Evolutionary conservation across 257 asterid genomes (phyloP).

Genomic region (Paraleonurus japonicus): DNA sequence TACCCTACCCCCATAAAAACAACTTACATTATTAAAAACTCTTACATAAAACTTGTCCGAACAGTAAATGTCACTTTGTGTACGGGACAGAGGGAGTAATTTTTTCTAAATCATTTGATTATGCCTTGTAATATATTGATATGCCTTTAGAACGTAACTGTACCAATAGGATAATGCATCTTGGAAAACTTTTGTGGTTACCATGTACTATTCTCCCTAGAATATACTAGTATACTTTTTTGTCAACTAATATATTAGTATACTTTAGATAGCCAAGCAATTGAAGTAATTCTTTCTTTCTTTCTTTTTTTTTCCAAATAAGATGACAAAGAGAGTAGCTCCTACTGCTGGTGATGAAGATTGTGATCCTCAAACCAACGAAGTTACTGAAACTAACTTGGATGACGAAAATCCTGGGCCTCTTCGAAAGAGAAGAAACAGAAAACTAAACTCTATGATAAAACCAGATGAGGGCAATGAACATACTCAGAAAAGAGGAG

Average conservation of each 20-base stretch:
- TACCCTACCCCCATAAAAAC: too few species aligned
- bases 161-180: too few species aligned
- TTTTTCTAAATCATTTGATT: not conserved
- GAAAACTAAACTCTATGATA: conserved; percentile 35
- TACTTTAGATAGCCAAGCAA: too few species aligned
- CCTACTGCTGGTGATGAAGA: conserved; percentile 25
- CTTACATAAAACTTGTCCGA: too few species aligned
- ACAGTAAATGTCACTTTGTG: too few species aligned
- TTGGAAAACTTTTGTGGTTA: too few species aligned
- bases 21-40: too few species aligned
- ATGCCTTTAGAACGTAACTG: conserved; percentile 11
- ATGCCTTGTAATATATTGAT: conserved; percentile 1
- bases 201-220: too few species aligned
- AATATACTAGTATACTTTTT: too few species aligned
- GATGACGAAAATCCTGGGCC: conserved; percentile 27
- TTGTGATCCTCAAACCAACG: conserved; percentile 20
- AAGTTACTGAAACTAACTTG: conserved; percentile 15
- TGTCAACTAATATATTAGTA: too few species aligned
- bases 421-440: conserved; percentile 36
- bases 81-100: too few species aligned
- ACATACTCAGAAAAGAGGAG: conserved; percentile 22
- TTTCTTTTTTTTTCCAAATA: conserved; percentile 9
- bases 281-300: not conserved
- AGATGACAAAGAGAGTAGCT: conserved; percentile 30
- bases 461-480: conserved; percentile 38